Base-by-base conservation (phyloP, 2,329 filamentous ascomycete genomes). In the Aspergillus sp. region DNA sequence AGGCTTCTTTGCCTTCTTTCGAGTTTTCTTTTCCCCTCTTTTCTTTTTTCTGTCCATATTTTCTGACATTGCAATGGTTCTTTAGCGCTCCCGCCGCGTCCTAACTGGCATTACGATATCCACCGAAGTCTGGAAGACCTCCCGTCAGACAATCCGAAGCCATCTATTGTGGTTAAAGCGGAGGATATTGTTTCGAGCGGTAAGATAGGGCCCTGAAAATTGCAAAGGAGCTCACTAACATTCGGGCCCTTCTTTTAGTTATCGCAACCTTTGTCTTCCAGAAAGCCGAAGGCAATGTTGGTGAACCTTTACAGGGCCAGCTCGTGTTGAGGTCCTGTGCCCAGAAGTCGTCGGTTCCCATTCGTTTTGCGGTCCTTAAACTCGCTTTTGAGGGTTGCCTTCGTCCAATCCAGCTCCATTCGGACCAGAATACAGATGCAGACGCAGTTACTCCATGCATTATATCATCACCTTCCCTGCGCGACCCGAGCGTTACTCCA, bases 221-320 rank as follows among this genome's bases (percentile, higher is more conserved):
- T 22, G 34, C 48, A 24, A 30, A 34, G 44, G 43, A 50, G 26
- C 44, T 48, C 32, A 64, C 72, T 61, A 48, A 63, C 48, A 13
- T 15, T 22, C n/a, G 18, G 53, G 8, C 8, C 0, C 45, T 17
- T 58, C 66, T n/a, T 30, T n/a, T 59, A 78, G 80, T 85, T 38
- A 76, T 75, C 17, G 68, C 80, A 4, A 76, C 77, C 4, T 81
- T 86, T 60, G 77, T 79, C 1, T 87, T 87, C 60, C 76, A 74
- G 36, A 78, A 76, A 52, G 68, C 73, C 0, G 80, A 85, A 67
- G 83, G 83, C 22, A 82, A 85, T 67, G 85, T 87, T 43, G 84
- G 84, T 22, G 84, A 87, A 61, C 74, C 79, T 4, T 65, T 86
- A 7, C 73, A 74, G n/a, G 80, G 78, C n/a, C 85, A 87, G 61